A percentile compares a stretch with the other conserved stretches of the same genome.
Evolutionary conservation across 176 grass and related monocot species (phyloP).

Genomic region (Cocos nucifera): DNA sequence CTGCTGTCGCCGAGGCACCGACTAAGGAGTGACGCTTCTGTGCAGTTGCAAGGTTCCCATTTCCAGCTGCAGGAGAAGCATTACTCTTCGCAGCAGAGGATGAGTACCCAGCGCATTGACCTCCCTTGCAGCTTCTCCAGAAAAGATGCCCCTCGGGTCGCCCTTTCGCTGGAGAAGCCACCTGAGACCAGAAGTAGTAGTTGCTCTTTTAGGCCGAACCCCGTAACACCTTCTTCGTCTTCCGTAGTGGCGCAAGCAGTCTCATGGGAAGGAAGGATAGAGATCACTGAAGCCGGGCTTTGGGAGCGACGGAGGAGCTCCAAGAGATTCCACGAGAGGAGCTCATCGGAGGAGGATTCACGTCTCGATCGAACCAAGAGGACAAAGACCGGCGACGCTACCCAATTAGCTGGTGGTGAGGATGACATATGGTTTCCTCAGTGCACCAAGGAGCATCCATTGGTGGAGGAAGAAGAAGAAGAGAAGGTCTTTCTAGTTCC

Average conservation of each 20-base stretch:
- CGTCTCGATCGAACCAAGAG: constrained; percentile 59
- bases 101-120: constrained; percentile 82
- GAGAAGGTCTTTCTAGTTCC: constrained; percentile 77
- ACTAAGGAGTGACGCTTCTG: constrained; percentile 40
- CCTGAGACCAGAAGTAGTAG: constrained; percentile 31
- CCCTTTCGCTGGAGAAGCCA: constrained; percentile 31
- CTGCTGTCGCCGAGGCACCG: constrained; percentile 66
- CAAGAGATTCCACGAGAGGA: constrained; percentile 64
- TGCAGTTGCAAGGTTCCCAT: constrained; percentile 22
- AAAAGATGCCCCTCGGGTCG: constrained; percentile 15
- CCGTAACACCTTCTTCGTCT: not conserved
- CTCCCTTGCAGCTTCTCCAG: constrained; percentile 81
- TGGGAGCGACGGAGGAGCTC: constrained; percentile 34
- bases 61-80: constrained; percentile 17
- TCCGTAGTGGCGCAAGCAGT: constrained; percentile 43
- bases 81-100: constrained; percentile 11
- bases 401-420: constrained; percentile 23
- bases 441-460: constrained; percentile 42
- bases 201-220: constrained; percentile 59
- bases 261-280: constrained; percentile 34
- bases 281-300: constrained; percentile 20
- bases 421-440: constrained; percentile 84
- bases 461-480: constrained; percentile 27
- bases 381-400: constrained; percentile 29
- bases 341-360: constrained; percentile 34